Conservation (phyloP, 2,329 filamentous ascomycete genomes). For the Neurospora sp. region DNA sequence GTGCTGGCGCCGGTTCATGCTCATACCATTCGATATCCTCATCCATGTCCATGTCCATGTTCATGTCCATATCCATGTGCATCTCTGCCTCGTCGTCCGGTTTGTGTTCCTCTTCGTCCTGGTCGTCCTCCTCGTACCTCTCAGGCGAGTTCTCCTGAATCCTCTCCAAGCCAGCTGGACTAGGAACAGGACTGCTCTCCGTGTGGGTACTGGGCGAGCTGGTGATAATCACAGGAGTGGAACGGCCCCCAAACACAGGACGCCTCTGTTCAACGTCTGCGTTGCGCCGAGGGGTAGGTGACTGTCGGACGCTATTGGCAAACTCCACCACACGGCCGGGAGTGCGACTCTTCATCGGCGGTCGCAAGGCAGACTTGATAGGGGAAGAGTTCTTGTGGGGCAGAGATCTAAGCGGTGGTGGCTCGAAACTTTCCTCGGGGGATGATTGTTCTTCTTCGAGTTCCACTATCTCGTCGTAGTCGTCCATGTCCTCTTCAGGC, state of each 20-base stretch:
- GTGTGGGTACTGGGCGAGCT: neutral
- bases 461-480: neutral
- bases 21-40: neutral
- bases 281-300: constrained; percentile 20
- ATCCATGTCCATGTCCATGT: neutral
- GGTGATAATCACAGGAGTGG: neutral
- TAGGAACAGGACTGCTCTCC: neutral
- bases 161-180: neutral
- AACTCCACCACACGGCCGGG: constrained; percentile 50
- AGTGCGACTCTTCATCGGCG: constrained; percentile 37
- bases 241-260: neutral
- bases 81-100: neutral
- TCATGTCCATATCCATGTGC: neutral
- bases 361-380: constrained; percentile 46
- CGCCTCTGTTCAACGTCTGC: constrained; percentile 4
- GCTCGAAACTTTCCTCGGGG: constrained; percentile 28
- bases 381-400: constrained; percentile 44
- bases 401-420: constrained; percentile 33
- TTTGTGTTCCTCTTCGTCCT: neutral
- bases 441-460: constrained; percentile 24
- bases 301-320: constrained; percentile 37
- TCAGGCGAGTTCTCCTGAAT: neutral
- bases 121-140: neutral
- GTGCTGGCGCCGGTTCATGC: neutral
- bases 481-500: neutral